Conservation (phyloP, 345 rosid genomes). For the Heritiera fomes region DNA sequence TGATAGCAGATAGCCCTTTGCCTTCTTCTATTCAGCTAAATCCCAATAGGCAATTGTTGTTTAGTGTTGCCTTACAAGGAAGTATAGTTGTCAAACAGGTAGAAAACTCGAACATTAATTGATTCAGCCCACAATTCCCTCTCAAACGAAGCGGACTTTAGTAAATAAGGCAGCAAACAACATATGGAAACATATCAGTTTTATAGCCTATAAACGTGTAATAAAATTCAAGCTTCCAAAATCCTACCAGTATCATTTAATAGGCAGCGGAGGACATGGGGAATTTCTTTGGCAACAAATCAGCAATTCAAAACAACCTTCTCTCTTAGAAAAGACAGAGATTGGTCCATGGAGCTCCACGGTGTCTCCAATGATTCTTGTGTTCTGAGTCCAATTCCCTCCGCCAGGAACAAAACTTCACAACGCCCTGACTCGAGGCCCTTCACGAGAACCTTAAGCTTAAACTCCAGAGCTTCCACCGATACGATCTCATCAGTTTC, state of each 20-base stretch:
- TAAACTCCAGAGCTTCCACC: background rate
- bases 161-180: background rate
- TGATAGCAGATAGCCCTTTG: background rate
- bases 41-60: background rate
- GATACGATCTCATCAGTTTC: background rate
- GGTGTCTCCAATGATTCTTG: background rate
- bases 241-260: background rate
- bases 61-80: background rate
- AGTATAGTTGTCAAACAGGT: background rate
- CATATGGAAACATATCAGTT: background rate
- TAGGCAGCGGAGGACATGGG: background rate
- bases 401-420: background rate
- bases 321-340: too few relatives aligned
- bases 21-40: background rate
- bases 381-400: background rate
- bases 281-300: too few relatives aligned
- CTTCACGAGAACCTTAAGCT: background rate
- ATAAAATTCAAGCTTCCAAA: background rate
- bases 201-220: background rate
- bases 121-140: background rate
- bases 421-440: background rate
- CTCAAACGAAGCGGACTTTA: background rate
- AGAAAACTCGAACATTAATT: background rate
- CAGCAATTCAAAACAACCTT: too few relatives aligned
- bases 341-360: background rate